Base-by-base conservation (phyloP, 495 filamentous ascomycete genomes). In the Trichocladium uniseriatum region DNA sequence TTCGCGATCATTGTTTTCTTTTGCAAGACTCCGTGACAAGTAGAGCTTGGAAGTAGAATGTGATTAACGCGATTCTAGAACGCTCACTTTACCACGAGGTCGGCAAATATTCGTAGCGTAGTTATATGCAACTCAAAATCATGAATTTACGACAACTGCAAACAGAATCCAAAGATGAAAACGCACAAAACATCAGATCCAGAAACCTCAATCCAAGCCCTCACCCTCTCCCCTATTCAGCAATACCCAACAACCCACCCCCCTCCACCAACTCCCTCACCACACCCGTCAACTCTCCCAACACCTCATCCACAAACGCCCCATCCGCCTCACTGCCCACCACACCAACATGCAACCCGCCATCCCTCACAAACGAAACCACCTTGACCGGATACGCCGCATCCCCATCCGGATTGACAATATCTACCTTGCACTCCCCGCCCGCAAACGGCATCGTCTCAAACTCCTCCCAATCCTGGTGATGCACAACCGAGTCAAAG, bases 391-490 rank as follows among this genome's bases (percentile, higher is more conserved):
- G 48, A 6, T 10, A 27, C 4, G 48, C 40, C 3, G 48, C 39
- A 22, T 51, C 48, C 15, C 48, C 48, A 24, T 51, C 40, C 15
- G 48, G 48, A n/a, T 51, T 51, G 19, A 38, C 1, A 5, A 51
- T 32, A 2, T 18, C 48, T 18, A 51, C 48, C 48, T 38, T 38
- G 20, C 40, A 44, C 45, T 41, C 15, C 2, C 45, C 11, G 1
- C 39, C 54, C 2, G 43, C 44, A 32, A 73, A 67, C 39, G 45
- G 47, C 10, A 74, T 51, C 14, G 57, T 41, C 43, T 71, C 70
- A 19, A 72, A 65, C 13, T 72, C 65, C 39, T 61, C 63, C 38
- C 72, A 69, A 28, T 72, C 70, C 49, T 73, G 69, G 38, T 74
- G 70, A 32, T 51, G 48, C n/a, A 74, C 70, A 0, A 73, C 64